These are phyloP conservation scores for Penstemon eatonii DNA, from an alignment of 257 asterid genomes.

Conservation along the genomic window DNA sequence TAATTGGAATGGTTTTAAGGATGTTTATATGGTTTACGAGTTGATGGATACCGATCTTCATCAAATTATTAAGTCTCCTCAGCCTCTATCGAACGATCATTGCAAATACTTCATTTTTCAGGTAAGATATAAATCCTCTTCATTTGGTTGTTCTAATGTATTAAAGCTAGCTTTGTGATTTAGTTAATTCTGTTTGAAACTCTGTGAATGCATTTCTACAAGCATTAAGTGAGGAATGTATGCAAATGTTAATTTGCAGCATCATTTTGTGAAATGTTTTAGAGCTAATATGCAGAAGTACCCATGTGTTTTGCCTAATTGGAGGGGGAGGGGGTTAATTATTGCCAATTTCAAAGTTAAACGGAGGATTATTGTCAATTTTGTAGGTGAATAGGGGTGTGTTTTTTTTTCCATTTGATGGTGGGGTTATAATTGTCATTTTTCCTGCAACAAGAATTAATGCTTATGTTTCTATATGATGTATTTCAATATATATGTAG, in stretches of 20 bases:
- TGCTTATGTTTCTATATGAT: not conserved
- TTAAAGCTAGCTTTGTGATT: not conserved
- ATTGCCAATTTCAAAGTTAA: too few species aligned
- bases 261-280: too few species aligned
- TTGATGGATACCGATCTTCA: conserved; percentile 49
- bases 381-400: too few species aligned
- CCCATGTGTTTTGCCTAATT: too few species aligned
- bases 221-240: conserved; percentile 1
- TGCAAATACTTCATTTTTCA: conserved; percentile 47
- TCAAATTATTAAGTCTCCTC: conserved; percentile 39
- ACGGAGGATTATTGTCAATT: too few species aligned
- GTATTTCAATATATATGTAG: conserved; percentile 29
- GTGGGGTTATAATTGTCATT: too few species aligned
- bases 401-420: too few species aligned
- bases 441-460: too few species aligned
- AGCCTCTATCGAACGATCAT: conserved; percentile 38
- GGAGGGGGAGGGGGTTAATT: too few species aligned
- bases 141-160: not conserved
- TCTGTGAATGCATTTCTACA: not conserved
- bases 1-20: conserved; percentile 39
- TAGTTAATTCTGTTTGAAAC: not conserved
- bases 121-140: conserved; percentile 18
- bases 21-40: conserved; percentile 44
- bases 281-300: too few species aligned
- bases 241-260: too few species aligned